Base-by-base conservation (phyloP, 306 rosid species). In the Glycine soja region DNA sequence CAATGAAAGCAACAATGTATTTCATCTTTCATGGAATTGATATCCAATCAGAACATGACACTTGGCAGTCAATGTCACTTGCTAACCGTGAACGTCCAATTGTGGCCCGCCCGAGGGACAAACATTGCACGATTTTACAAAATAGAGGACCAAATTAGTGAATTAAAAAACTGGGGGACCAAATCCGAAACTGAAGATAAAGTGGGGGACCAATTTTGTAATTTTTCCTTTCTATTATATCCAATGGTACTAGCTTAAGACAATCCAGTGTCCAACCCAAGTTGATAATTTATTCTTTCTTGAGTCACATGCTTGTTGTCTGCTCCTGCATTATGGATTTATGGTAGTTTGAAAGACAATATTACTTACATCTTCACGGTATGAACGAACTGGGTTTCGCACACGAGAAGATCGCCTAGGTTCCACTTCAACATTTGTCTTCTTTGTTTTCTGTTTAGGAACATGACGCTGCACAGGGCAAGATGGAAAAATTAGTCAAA, bases 391-490 rank as follows among this genome's bases (percentile, higher is more conserved):
- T 36, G 70, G 47, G 11, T 64, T 64, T 7, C 70, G 47, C 48
- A 64, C 48, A 38, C 70, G 70, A 14, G 70, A 64, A 36, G 70
- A 64, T 13, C 70, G 70, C 7, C 70, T 64, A 36, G 6, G 70
- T 64, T 13, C 48, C 48, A 64, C 70, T 64, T 64, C 70, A 64
- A 0, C 6, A 64, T 64, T 38, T 12, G 48, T 36, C 19, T 64
- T 64, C 48, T 36, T 64, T 36, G 70, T 19, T 36, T 13, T 88
- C 14, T 24, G 80, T 56, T 81, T 87, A 24, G 85, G 84, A 81
- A 43, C 54, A 38, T 51, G 76, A 40, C 61, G 83, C 96, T 91
- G 85, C 85, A 76, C n/a, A 53, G 14, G 10, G 19, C 38, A 68
- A 69, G 36, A 24, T 10, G 16, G 14, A 73, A n/a, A 51, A 53